Conservation (phyloP, 768 basidiomycete genomes). For the Tulasnella calospora region DNA sequence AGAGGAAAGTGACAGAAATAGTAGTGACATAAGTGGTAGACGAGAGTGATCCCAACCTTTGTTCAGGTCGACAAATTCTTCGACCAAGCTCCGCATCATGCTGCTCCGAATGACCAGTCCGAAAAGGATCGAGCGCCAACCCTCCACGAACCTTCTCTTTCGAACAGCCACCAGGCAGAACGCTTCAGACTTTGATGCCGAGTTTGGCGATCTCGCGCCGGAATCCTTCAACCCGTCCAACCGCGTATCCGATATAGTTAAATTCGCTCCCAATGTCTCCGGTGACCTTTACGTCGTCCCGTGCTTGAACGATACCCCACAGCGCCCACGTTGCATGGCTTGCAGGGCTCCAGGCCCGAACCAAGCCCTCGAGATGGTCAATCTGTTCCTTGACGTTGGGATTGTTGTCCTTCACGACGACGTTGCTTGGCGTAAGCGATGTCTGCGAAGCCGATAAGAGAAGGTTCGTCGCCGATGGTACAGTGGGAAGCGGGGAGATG, state of each 20-base stretch:
- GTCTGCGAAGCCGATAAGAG: neutral
- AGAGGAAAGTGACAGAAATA: neutral
- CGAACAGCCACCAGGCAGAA: neutral
- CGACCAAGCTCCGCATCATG: neutral
- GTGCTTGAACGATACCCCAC: constrained; percentile 91
- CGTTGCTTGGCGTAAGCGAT: constrained; percentile 13
- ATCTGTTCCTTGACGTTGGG: constrained; percentile 45
- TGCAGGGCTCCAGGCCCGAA: constrained; percentile 82
- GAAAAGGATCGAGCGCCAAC: neutral
- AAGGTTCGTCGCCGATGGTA: constrained; percentile 11
- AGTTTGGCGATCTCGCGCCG: constrained; percentile 37
- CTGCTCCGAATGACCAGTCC: neutral
- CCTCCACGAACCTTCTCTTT: neutral
- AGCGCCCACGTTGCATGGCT: constrained; percentile 90
- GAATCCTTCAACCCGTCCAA: constrained; percentile 41
- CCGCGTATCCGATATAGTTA: constrained; percentile 81
- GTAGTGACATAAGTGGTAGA: neutral
- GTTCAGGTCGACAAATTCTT: neutral
- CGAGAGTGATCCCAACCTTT: neutral
- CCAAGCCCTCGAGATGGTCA: constrained; percentile 65
- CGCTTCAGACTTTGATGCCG: constrained; percentile 14
- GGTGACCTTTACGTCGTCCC: constrained; percentile 59
- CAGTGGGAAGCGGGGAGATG: constrained; percentile 38
- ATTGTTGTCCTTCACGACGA: constrained; percentile 25
- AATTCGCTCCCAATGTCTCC: constrained; percentile 55